Evolutionary conservation across 2,329 filamentous ascomycete genomes (phyloP), one percentile per base, ranked within the genome.

Genomic region (Curvularia sp.): DNA sequence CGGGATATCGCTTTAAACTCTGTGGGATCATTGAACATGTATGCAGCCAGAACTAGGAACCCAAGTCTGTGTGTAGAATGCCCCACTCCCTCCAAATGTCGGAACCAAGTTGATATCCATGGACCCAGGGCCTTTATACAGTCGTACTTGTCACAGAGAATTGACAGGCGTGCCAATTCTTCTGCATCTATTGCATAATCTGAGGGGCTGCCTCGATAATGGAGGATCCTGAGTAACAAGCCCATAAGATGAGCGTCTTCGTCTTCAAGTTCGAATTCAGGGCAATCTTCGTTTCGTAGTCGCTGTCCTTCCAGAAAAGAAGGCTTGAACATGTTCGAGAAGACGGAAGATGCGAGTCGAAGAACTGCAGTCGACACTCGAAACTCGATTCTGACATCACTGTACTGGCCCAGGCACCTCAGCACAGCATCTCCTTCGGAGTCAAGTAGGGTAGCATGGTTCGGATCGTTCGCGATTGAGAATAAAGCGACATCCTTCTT

Each of bases 11-110:
- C 46, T 34, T 25, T 28, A 19, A 57, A 57, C 18, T 49, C 38
- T 7, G n/a, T 34, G 15, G 32, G 12, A 38, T 49, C 43, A 7
- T 57, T 54, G 30, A 60, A 57, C 32, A 51, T 41, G 39, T 54
- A 57, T 27, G 58, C 53, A 42, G 58, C 58, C 18, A 60, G 46
- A 43, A 60, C 50, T n/a, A 48, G 43, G 23, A 53, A 60, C 9
- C 57, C 43, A 32, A 53, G 38, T 28, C 49, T 27, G 32, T 34
- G 12, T 46, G 43, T 5, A 19, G 28, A 25, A 13, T 34, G 6
- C 15, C 19, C 27, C 8, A n/a, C 28, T 23, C 19, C 34, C 30
- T 38, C 23, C 12, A 49, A n/a, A 25, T 56, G 42, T 43, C 34
- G 27, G 28, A 60, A 56, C 57, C 57, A 60, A 38, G 34, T 28